phyloP scores from a whole-genome alignment of 2,329 filamentous ascomycete species.

The Fusarium piperis region DNA sequence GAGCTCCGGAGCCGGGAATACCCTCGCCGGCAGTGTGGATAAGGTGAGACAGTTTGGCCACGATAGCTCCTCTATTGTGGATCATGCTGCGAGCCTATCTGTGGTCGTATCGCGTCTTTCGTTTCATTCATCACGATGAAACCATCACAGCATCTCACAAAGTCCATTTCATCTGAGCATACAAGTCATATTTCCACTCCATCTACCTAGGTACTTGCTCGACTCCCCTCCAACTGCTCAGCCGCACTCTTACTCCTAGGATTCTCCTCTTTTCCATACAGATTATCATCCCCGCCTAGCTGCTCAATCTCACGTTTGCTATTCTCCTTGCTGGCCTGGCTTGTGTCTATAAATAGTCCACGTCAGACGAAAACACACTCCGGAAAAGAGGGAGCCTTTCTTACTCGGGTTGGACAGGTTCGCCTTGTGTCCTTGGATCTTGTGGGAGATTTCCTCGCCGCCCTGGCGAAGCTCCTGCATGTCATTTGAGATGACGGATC shows the following conservation, averaged over 20 bases:
- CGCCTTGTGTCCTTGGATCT: conserved; percentile 55
- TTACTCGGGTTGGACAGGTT: conserved; percentile 59
- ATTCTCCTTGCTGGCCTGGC: conserved; percentile 56
- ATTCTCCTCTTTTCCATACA: conserved; percentile 54
- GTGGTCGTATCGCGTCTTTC: neutral
- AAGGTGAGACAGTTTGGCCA: neutral
- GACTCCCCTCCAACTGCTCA: conserved; percentile 51
- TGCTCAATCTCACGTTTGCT: conserved; percentile 52
- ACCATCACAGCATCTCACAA: neutral
- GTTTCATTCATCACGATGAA: neutral
- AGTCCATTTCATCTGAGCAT: neutral
- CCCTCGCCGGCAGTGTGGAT: neutral
- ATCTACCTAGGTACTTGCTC: conserved; percentile 30
- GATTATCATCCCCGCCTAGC: conserved; percentile 54
- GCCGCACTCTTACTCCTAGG: conserved; percentile 54
- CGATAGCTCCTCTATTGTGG: neutral
- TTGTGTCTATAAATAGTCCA: conserved; percentile 49
- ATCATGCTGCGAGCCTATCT: neutral
- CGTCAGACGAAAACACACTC: neutral
- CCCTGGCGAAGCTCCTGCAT: conserved; percentile 52
- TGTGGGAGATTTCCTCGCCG: conserved; percentile 41
- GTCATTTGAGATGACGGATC: conserved; percentile 52
- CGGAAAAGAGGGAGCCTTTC: neutral
- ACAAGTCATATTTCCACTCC: neutral
- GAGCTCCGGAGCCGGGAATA: conserved; percentile 24